Base-by-base conservation (phyloP, 2,329 filamentous ascomycete genomes). In the Ophiocordyceps camponoti-leonardi region DNA sequence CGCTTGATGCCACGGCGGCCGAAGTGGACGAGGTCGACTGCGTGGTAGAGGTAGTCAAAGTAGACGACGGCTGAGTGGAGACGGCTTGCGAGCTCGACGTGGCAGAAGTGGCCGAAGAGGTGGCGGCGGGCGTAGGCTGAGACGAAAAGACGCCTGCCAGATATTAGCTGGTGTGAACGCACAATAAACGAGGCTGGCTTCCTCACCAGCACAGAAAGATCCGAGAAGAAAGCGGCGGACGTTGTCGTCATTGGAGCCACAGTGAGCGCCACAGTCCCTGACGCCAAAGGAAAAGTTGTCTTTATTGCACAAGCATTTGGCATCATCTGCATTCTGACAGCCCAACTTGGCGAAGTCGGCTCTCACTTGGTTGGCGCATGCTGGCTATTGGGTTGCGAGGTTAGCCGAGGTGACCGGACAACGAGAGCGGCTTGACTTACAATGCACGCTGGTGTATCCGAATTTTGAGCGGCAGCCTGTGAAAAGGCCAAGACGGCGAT, bases 301-400 rank as follows among this genome's bases (percentile, higher is more conserved):
- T 18, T 48, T 48, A 26, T 49, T 52, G 50, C 69, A 72, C 16
- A 71, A 57, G 49, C 69, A 72, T 16, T 55, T 51, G 19, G 54
- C 53, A 26, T 61, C 53, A 40, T 53, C 51, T 31, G 57, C 57
- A 47, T 50, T 56, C n/a, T 42, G 35, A 39, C 61, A 64, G 11
- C 44, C 41, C 41, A 52, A 53, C 16, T 51, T 50, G 16, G 48
- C 28, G 46, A 56, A 56, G 3, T 53, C 41, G 40, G 41, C 45
- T 44, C 52, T 52, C 7, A 52, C 41, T 22, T 52, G 40, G 28
- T 50, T 48, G 22, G 49, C 42, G 42, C 57, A 59, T 41, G 35
- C 43, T 30, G 48, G 48, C 56, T 58, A 43, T 33, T 8, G n/a
- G 14, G 30, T 14, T 30, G 26, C 8, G 26, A 18, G 18, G 35